These are phyloP conservation scores for Digitaria exilis DNA, from an alignment of 202 grass and related monocot genomes.

Conservation along the genomic window DNA sequence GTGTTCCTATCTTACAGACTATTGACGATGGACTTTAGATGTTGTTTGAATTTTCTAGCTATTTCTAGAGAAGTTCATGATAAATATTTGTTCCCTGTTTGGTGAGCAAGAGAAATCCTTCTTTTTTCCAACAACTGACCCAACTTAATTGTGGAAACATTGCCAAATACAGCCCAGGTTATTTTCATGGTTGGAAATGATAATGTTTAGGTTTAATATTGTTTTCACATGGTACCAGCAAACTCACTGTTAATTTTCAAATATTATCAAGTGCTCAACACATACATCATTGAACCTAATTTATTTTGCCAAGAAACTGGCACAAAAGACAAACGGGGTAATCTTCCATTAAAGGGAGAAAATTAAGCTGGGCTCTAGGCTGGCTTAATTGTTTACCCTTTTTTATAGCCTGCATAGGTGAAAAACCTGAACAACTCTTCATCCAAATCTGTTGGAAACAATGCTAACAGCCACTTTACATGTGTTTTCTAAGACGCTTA, in stretches of 20 bases:
- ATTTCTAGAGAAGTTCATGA: conserved; percentile 28
- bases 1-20: conserved; percentile 21
- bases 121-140: conserved; percentile 1
- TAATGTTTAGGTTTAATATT: conserved; percentile 1
- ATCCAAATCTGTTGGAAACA: conserved; percentile 9
- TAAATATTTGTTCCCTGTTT: conserved; percentile 26
- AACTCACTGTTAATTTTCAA: conserved; percentile 36
- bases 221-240: not conserved
- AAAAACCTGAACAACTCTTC: not conserved
- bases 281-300: not conserved
- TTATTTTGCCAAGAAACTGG: conserved; percentile 3
- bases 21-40: conserved; percentile 12
- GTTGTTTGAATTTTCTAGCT: conserved; percentile 22
- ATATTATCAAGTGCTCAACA: not conserved
- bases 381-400: not conserved
- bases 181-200: conserved; percentile 26
- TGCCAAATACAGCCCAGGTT: not conserved
- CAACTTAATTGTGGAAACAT: conserved; percentile 3
- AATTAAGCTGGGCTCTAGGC: not conserved
- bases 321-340: not conserved
- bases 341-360: not conserved
- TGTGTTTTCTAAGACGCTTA: not conserved
- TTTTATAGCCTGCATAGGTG: not conserved
- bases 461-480: not conserved
- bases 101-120: not conserved